Percentiles rank a stretch among this genome's conserved stretches.
Conservation (phyloP, 805 yeast genomes). For the Yarrowia osloensis region DNA sequence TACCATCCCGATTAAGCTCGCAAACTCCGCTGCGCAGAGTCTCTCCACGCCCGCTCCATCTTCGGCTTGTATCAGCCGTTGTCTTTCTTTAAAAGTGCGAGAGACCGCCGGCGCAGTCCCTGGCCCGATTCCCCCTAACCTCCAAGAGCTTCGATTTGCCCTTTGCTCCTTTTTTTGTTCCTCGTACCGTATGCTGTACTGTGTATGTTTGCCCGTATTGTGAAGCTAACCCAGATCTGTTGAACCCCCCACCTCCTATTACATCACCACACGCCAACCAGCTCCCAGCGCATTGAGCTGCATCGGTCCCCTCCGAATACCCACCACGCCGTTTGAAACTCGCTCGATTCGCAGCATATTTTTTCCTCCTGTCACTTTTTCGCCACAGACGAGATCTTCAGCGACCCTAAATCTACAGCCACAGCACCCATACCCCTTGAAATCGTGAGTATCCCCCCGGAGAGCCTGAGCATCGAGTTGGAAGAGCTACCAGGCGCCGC, state of each 20-base stretch:
- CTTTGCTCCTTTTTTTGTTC: neutral
- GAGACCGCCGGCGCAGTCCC: too few species aligned
- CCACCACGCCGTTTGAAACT: neutral
- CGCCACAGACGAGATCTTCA: neutral
- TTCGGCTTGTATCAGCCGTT: neutral
- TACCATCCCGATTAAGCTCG: neutral
- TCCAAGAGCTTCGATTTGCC: neutral
- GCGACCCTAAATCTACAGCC: neutral
- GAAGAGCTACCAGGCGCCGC: neutral
- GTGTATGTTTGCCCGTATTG: neutral
- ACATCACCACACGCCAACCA: neutral
- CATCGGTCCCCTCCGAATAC: constrained; percentile 24
- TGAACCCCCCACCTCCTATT: neutral
- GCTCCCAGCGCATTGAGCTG: constrained; percentile 7
- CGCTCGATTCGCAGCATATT: neutral
- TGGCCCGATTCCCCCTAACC: too few species aligned
- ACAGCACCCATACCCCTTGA: neutral
- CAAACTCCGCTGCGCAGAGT: neutral
- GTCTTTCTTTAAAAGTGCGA: neutral
- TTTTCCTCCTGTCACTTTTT: neutral
- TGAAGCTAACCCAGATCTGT: constrained; percentile 7
- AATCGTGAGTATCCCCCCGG: neutral
- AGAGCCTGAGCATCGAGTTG: neutral
- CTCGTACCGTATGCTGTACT: neutral
- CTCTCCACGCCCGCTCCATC: neutral